These are phyloP conservation scores for Diatrype stigma DNA, from an alignment of 2,329 filamentous ascomycete species.

Conservation along the genomic window DNA sequence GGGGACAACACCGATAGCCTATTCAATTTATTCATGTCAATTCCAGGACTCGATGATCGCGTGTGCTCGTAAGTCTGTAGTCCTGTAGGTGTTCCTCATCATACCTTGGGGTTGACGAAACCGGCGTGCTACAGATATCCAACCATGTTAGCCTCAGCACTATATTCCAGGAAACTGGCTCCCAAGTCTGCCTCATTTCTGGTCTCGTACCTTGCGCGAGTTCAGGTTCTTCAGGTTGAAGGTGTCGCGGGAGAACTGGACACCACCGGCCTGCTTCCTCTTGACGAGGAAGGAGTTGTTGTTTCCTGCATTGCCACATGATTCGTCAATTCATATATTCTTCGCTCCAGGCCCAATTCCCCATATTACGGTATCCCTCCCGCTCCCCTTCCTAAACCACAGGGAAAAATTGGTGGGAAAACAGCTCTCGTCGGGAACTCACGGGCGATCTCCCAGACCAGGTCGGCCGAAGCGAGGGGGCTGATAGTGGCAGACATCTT, in stretches of 20 bases:
- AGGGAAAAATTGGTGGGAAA: too few species aligned
- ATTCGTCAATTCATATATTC: conserved; percentile 14
- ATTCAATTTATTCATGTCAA: conserved; percentile 48
- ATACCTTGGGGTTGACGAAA: conserved; percentile 90
- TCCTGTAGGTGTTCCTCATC: too few species aligned
- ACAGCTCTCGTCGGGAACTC: conserved; percentile 42
- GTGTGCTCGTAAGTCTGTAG: conserved; percentile 2
- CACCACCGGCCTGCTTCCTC: conserved; percentile 73
- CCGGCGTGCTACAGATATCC: conserved; percentile 66
- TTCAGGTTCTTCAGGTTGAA: conserved; percentile 91
- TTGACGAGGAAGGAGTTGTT: conserved; percentile 92
- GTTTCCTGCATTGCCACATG: conserved; percentile 53
- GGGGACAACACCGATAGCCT: conserved; percentile 79
- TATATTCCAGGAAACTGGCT: conserved; percentile 1
- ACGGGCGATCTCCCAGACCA: conserved; percentile 95
- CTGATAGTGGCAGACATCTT: conserved; percentile 52
- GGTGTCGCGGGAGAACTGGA: conserved; percentile 90
- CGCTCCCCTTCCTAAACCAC: neutral
- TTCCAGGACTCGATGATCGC: conserved; percentile 3
- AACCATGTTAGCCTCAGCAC: conserved; percentile 30
- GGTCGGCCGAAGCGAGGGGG: conserved; percentile 79
- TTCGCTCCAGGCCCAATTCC: conserved; percentile 8
- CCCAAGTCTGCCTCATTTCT: neutral
- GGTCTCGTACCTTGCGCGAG: conserved; percentile 69
- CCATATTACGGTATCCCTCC: neutral